phyloP scores from a whole-genome alignment of 805 yeast genomes.

The Saccharomyces jurei region DNA sequence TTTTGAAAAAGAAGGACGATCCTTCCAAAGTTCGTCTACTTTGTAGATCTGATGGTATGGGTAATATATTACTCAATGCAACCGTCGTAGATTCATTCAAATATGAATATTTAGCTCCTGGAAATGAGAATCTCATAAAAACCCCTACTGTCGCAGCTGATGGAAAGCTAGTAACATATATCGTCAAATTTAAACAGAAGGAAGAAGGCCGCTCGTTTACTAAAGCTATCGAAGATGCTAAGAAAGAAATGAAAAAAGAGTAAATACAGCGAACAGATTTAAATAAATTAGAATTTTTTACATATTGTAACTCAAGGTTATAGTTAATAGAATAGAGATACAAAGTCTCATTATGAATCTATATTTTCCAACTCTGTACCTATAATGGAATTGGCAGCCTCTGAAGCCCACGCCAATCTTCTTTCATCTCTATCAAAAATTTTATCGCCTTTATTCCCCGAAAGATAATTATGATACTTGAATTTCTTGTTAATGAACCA shows the following conservation, averaged over 20 bases:
- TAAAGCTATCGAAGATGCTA: conserved; percentile 26
- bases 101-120: conserved; percentile 45
- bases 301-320: not conserved
- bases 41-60: conserved; percentile 83
- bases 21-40: conserved; percentile 56
- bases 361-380: conserved; percentile 12
- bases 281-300: not conserved
- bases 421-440: conserved; percentile 23
- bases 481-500: conserved; percentile 27
- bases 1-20: conserved; percentile 53
- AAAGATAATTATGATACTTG: conserved; percentile 17
- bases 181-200: conserved; percentile 59
- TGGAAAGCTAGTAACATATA: conserved; percentile 56
- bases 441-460: conserved; percentile 14
- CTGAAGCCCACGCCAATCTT: conserved; percentile 28
- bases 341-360: conserved; percentile 1
- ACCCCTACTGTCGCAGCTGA: conserved; percentile 54
- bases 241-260: conserved; percentile 23
- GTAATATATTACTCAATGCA: conserved; percentile 67
- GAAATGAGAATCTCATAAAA: conserved; percentile 59
- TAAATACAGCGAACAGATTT: not conserved
- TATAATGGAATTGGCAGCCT: conserved; percentile 7
- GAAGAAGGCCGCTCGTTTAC: conserved; percentile 30
- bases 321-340: not conserved
- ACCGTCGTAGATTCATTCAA: conserved; percentile 48